Percentiles rank a stretch among this genome's conserved stretches.
Evolutionary conservation across 805 yeast genomes (phyloP).

Genomic region (Yamadazyma olivae): DNA sequence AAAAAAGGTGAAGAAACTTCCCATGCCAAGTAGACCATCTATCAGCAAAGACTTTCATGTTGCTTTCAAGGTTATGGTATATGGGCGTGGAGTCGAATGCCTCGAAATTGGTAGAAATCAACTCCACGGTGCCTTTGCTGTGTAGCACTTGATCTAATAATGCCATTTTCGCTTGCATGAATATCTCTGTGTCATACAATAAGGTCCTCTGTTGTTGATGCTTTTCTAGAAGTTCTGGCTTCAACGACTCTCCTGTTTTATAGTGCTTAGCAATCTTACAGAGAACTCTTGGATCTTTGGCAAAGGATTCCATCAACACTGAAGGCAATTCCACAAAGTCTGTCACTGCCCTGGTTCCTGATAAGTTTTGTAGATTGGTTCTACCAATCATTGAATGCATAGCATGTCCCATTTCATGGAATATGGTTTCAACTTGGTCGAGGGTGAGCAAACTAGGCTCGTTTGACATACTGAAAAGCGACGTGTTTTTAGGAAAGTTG

Average conservation of each 20-base stretch:
- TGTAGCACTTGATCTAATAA: slow-evolving; percentile 82
- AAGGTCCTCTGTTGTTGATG: slow-evolving; percentile 51
- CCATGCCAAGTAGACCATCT: slow-evolving; percentile 84
- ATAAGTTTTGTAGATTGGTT: slow-evolving; percentile 83
- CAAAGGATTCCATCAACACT: slow-evolving; percentile 93
- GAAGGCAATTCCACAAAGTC: slow-evolving; percentile 97
- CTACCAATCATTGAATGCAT: slow-evolving; percentile 96
- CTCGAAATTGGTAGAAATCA: slow-evolving; percentile 13
- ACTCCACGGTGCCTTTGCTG: slow-evolving; percentile 27
- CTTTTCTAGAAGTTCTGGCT: slow-evolving; percentile 45
- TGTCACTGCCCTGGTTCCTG: slow-evolving; percentile 93
- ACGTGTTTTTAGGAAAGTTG: slow-evolving; percentile 52
- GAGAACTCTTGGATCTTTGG: slow-evolving; percentile 75
- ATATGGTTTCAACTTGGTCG: slow-evolving; percentile 86
- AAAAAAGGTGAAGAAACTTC: slow-evolving; percentile 86
- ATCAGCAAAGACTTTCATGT: slow-evolving; percentile 63
- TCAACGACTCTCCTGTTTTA: slow-evolving; percentile 60
- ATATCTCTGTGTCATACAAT: slow-evolving; percentile 69
- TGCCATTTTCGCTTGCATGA: slow-evolving; percentile 88
- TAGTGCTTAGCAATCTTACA: slow-evolving; percentile 70
- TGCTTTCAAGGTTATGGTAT: slow-evolving; percentile 64
- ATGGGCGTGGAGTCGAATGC: slow-evolving; percentile 54
- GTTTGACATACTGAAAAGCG: not conserved
- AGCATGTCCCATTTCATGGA: slow-evolving; percentile 99
- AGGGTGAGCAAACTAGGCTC: slow-evolving; percentile 58